Evolutionary conservation across 805 yeast genomes (phyloP).

Genomic region (Zygotorulaspora danielsina): DNA sequence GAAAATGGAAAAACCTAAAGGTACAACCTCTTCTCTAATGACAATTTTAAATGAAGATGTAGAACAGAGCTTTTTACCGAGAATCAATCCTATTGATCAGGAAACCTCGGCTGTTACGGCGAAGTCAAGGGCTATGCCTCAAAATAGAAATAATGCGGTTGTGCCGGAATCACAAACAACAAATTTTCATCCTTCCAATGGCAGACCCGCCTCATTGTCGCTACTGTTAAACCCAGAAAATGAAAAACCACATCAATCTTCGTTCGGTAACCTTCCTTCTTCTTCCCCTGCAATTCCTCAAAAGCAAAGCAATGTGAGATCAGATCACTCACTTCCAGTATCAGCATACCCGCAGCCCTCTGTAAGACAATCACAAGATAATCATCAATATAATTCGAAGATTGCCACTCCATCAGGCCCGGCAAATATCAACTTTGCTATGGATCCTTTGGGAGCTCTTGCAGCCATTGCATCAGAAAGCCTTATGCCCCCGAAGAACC

Average conservation of each 20-base stretch:
- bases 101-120: not conserved
- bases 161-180: slow-evolving; percentile 11
- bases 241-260: slow-evolving; percentile 2
- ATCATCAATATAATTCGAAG: not conserved
- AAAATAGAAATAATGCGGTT: slow-evolving; percentile 10
- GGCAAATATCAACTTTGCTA: slow-evolving; percentile 26
- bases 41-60: slow-evolving; percentile 11
- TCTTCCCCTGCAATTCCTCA: not conserved
- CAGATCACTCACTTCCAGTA: not conserved
- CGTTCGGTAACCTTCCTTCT: not conserved
- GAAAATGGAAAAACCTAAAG: not conserved
- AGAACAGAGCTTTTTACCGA: not conserved
- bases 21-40: slow-evolving; percentile 5
- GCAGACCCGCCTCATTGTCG: slow-evolving; percentile 15
- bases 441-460: slow-evolving; percentile 37
- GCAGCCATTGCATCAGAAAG: slow-evolving; percentile 38
- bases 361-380: not conserved
- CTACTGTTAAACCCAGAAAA: slow-evolving; percentile 14
- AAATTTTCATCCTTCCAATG: slow-evolving; percentile 4
- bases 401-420: slow-evolving; percentile 1
- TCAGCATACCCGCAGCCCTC: not conserved
- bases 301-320: slow-evolving; percentile 1
- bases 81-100: not conserved
- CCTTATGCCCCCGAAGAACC: slow-evolving; percentile 9
- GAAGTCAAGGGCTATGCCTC: slow-evolving; percentile 9